Conservation (phyloP, 2,329 filamentous ascomycete genomes). For the Anisogramma anomala region DNA sequence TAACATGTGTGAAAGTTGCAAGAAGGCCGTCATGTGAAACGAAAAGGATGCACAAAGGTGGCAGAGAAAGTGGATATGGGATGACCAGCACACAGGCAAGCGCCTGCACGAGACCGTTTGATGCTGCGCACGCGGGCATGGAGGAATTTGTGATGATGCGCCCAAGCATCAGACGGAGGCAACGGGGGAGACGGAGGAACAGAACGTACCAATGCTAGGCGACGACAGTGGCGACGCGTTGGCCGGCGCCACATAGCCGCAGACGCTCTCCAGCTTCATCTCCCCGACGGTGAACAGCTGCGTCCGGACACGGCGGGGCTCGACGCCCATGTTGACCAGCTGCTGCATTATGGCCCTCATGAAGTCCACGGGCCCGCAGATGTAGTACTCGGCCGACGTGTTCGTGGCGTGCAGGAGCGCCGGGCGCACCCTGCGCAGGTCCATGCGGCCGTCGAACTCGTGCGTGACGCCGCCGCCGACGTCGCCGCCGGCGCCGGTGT, state of each 20-base stretch:
- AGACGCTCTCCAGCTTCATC: conserved; percentile 16
- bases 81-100: background rate
- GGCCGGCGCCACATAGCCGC: conserved; percentile 2
- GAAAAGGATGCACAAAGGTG: background rate
- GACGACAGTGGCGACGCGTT: conserved; percentile 12
- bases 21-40: background rate
- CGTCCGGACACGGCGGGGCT: conserved; percentile 24
- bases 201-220: conserved; percentile 9
- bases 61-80: conserved; percentile 1
- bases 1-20: background rate
- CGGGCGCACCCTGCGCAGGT: conserved; percentile 28
- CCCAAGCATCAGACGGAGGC: too few species aligned
- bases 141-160: too few species aligned
- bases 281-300: conserved; percentile 31
- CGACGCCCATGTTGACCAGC: conserved; percentile 26
- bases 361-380: conserved; percentile 37
- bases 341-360: conserved; percentile 33
- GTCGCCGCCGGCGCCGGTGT: conserved; percentile 31
- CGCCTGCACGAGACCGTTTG: too few species aligned
- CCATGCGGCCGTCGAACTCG: conserved; percentile 28
- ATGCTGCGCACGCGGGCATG: too few species aligned
- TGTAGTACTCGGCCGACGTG: conserved; percentile 32
- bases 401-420: conserved; percentile 31
- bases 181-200: too few species aligned
- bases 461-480: conserved; percentile 30